Percentiles rank a stretch among this genome's conserved stretches.
These are phyloP conservation scores for Gaeumannomyces tritici DNA, from an alignment of 2,329 filamentous ascomycete genomes.

Conservation along the genomic window DNA sequence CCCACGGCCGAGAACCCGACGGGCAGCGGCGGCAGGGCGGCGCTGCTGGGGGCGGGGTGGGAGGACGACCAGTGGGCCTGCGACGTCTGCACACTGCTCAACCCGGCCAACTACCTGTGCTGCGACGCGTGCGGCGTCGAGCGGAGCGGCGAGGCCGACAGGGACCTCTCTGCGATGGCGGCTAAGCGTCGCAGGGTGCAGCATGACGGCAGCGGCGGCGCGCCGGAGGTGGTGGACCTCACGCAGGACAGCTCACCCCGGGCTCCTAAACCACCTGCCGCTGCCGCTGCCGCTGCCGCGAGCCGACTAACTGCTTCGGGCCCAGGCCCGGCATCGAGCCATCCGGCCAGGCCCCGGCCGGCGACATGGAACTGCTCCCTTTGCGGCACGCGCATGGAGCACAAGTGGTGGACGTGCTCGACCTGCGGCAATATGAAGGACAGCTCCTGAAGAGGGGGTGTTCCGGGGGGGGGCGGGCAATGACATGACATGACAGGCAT, in stretches of 20 bases:
- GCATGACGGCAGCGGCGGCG: constrained; percentile 1
- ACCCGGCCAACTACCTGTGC: constrained; percentile 36
- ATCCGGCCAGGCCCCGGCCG: constrained; percentile 5
- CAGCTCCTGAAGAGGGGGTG: constrained; percentile 25
- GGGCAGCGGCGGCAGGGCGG: constrained; percentile 27
- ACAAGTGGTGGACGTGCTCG: constrained; percentile 48
- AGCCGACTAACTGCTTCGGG: neutral
- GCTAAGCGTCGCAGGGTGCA: neutral
- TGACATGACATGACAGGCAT: neutral
- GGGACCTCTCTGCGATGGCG: constrained; percentile 5
- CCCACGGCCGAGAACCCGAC: constrained; percentile 41
- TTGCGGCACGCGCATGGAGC: constrained; percentile 41
- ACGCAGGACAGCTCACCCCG: neutral
- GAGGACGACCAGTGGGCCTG: constrained; percentile 36
- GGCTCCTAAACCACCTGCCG: neutral
- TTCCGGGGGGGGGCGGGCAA: no score
- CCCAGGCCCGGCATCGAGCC: neutral
- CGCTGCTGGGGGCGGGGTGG: constrained; percentile 11
- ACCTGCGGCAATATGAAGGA: constrained; percentile 45
- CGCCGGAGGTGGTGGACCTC: neutral
- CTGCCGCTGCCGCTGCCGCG: no score
- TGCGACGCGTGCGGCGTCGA: constrained; percentile 48
- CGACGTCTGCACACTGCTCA: constrained; percentile 45
- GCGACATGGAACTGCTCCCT: constrained; percentile 28
- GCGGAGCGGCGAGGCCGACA: constrained; percentile 20